Evolutionary conservation across 257 asterid species (phyloP), one percentile per base, ranked within the genome.

Genomic region (Voacanga thouarsii): DNA sequence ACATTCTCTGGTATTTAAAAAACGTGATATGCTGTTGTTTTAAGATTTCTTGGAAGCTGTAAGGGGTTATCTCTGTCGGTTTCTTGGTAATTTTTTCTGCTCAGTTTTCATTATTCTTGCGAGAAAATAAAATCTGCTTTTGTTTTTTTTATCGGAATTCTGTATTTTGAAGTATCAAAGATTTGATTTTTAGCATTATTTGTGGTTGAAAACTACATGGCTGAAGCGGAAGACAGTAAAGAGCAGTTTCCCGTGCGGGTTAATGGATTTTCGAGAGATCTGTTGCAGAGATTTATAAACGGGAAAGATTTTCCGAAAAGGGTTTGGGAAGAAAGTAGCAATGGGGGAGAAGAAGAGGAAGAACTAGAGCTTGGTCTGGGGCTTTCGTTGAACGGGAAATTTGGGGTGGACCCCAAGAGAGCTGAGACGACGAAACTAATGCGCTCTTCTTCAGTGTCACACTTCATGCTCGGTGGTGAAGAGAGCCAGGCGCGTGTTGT

Each of bases 351-450:
- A 2, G 83, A 28, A 0, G 89, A 78, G 0, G 96, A 68, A 7
- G 94, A 79, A 11, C 50, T 94, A 41, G 95, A 94, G 87, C 67
- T 94, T 75, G 87, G 91, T 77, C 81, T 94, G 76, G 97, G 96
- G 53, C 96, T 92, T 7, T 92, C 99, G 0, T 72, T 82, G 85
- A 94, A 92, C 80, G 98, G 98, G 0, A 79, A 88, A 78, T 94
- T 90, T 72, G 98, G 97, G 3, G 90, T 92, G 76, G 98, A 94
- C 89, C 96, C 96, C 7, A 28, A 78, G 51, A 82, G 83, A 78
- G 59, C 72, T 41, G 60, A 66, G 6, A 80, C 85, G 5, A 37
- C 10, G 24, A 82, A 74, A 82, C 85, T 92, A 0, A 75, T 74
- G 15, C 97, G 98, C 63, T 82, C 96, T 4, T 91, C 94, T 19